A percentile compares a stretch with the other conserved stretches of the same genome.
phyloP scores from a whole-genome alignment of 805 yeast genomes.

The Pichia deserticola region DNA sequence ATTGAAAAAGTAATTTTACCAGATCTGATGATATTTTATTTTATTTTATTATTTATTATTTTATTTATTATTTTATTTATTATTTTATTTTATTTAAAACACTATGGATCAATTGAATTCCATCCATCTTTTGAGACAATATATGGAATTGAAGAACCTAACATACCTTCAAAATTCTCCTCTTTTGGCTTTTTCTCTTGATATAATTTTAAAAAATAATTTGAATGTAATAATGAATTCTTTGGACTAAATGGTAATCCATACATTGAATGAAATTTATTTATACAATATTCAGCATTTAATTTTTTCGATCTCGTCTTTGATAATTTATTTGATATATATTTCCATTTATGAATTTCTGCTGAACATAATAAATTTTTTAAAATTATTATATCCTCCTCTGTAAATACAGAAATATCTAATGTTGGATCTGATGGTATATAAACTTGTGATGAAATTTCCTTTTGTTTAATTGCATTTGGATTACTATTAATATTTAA shows the following conservation, averaged over 20 bases:
- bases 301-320: constrained; percentile 26
- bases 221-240: constrained; percentile 18
- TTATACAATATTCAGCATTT: constrained; percentile 24
- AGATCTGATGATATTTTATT: too few relatives aligned
- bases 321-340: constrained; percentile 24
- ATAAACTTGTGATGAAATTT: constrained; percentile 13
- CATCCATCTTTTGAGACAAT: constrained; percentile 27
- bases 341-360: constrained; percentile 30
- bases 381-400: constrained; percentile 24
- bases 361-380: constrained; percentile 25
- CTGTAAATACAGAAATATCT: constrained; percentile 22
- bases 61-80: too few relatives aligned
- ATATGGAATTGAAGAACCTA: constrained; percentile 29
- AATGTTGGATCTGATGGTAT: constrained; percentile 20
- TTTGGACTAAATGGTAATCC: constrained; percentile 24
- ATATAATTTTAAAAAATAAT: constrained; percentile 14
- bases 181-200: constrained; percentile 4
- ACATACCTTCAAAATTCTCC: constrained; percentile 24
- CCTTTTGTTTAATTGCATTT: background rate
- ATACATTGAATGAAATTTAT: constrained; percentile 28
- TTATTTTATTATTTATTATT: too few relatives aligned
- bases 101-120: constrained; percentile 17
- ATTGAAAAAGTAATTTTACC: too few relatives aligned
- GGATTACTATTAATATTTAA: background rate
- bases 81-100: too few relatives aligned